A percentile compares a stretch with the other conserved stretches of the same genome.
Conservation (phyloP, 1,284 basidiomycete genomes). For the Ceratobasidium sp. region DNA sequence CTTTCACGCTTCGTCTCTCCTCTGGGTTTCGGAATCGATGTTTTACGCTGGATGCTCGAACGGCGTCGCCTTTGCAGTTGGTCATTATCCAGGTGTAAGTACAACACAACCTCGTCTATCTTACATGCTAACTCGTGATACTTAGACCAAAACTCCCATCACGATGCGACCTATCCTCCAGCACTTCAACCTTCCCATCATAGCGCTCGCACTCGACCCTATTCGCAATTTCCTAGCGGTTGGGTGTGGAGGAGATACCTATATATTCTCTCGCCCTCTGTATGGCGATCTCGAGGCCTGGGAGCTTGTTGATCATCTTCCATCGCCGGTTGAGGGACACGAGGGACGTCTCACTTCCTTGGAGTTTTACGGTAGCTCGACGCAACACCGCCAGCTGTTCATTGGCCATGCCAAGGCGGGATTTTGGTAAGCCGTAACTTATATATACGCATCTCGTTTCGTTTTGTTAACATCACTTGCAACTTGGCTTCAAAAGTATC, state of each 20-base stretch:
- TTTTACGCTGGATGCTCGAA: not conserved
- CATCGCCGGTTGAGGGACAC: not conserved
- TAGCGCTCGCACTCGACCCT: not conserved
- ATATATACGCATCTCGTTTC: too few relatives aligned
- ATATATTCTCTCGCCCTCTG: not conserved
- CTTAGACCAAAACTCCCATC: slow-evolving; percentile 6
- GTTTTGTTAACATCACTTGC: not conserved
- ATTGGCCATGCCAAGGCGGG: slow-evolving; percentile 14
- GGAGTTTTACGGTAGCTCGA: not conserved
- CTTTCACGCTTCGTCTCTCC: not conserved
- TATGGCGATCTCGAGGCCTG: not conserved
- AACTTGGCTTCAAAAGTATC: not conserved
- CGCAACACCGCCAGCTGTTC: not conserved
- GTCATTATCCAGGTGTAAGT: slow-evolving; percentile 2
- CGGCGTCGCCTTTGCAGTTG: not conserved
- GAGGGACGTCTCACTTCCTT: slow-evolving; percentile 4
- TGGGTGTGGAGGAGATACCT: not conserved
- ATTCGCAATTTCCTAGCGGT: not conserved
- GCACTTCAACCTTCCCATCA: not conserved
- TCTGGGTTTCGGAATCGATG: not conserved
- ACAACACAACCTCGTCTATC: not conserved
- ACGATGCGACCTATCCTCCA: slow-evolving; percentile 3
- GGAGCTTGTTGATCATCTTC: slow-evolving; percentile 10
- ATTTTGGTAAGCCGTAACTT: slow-evolving; percentile 3
- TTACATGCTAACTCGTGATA: not conserved